Evolutionary conservation across 2,329 filamentous ascomycete species (phyloP).

Genomic region (Macroventuria anomochaeta): DNA sequence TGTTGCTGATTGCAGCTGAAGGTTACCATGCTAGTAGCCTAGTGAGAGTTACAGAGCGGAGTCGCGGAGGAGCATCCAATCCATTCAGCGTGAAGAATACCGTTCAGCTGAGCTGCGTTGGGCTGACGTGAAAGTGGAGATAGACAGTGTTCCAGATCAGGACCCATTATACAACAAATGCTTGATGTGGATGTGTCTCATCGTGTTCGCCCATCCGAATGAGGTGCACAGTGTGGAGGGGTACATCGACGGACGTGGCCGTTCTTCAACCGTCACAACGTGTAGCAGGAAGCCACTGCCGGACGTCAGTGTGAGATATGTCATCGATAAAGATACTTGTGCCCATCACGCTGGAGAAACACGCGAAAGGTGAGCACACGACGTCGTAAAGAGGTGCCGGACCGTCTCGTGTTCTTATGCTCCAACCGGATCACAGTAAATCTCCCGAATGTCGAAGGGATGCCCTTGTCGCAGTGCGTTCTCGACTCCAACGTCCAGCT

Average conservation of each 20-base stretch:
- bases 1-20: conserved; percentile 14
- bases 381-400: conserved; percentile 9
- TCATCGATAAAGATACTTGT: conserved; percentile 10
- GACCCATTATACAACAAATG: conserved; percentile 2
- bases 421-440: conserved; percentile 17
- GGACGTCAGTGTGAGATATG: conserved; percentile 21
- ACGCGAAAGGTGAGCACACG: conserved; percentile 10
- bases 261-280: conserved; percentile 31
- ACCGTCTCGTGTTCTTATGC: conserved; percentile 15
- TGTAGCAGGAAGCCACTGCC: conserved; percentile 5
- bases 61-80: conserved; percentile 9
- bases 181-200: conserved; percentile 25
- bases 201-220: conserved; percentile 22
- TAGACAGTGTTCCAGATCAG: conserved; percentile 26
- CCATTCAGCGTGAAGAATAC: conserved; percentile 10
- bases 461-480: conserved; percentile 16
- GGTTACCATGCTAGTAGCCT: conserved; percentile 9
- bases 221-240: conserved; percentile 4
- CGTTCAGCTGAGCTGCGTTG: conserved; percentile 23
- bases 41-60: conserved; percentile 13
- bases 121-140: conserved; percentile 29
- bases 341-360: conserved; percentile 1
- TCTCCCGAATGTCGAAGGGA: conserved; percentile 16
- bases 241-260: conserved; percentile 32
- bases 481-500: conserved; percentile 16